Evolutionary conservation across 257 asterid genomes (phyloP).

Genomic region (Penstemon davidsonii): DNA sequence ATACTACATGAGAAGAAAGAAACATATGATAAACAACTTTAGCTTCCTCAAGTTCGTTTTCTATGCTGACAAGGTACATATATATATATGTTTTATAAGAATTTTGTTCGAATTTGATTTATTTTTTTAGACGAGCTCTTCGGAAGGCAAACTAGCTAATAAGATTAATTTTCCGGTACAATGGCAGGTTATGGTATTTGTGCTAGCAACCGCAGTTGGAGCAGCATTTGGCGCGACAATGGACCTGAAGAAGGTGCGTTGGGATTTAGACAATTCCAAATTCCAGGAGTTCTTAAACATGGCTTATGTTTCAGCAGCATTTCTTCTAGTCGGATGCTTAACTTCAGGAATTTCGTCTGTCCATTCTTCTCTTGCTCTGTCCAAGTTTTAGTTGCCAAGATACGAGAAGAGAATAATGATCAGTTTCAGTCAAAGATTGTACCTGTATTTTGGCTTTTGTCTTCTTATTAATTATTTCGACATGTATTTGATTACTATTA

Average conservation of each 20-base stretch:
- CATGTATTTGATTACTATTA: too few species aligned
- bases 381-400: not conserved
- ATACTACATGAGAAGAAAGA: slow-evolving; percentile 32
- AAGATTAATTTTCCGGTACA: too few species aligned
- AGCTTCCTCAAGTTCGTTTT: slow-evolving; percentile 32
- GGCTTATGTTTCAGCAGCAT: slow-evolving; percentile 27
- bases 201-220: slow-evolving; percentile 40
- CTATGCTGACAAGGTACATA: slow-evolving; percentile 28
- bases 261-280: not conserved
- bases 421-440: too few species aligned
- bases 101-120: not conserved
- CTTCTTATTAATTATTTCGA: too few species aligned
- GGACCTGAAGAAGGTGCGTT: slow-evolving; percentile 20
- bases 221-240: slow-evolving; percentile 39
- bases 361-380: slow-evolving; percentile 31
- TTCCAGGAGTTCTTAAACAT: slow-evolving; percentile 26
- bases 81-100: not conserved
- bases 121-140: not conserved
- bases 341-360: slow-evolving; percentile 27
- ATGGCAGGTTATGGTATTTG: slow-evolving; percentile 6
- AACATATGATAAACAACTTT: slow-evolving; percentile 25
- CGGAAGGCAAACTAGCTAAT: too few species aligned
- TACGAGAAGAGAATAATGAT: too few species aligned
- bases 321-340: slow-evolving; percentile 33
- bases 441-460: too few species aligned